Evolutionary conservation across 164 flowering plant species (phyloP).

Genomic region (Umbellularia californica): DNA sequence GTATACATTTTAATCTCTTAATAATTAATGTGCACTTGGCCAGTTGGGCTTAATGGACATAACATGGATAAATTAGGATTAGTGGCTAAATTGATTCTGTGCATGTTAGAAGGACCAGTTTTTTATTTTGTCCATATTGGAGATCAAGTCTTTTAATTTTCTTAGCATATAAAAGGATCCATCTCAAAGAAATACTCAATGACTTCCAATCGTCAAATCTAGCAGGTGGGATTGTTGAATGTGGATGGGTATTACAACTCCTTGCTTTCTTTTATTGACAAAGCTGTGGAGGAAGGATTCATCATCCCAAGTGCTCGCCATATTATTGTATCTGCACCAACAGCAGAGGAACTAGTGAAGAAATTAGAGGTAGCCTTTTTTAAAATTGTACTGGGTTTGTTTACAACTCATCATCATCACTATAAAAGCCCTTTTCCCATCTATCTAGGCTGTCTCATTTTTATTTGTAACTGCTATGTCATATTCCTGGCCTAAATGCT

Average conservation of each 20-base stretch:
- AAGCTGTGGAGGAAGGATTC: constrained; percentile 79
- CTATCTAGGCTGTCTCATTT: no score
- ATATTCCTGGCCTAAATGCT: no score
- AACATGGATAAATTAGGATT: not conserved
- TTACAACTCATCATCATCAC: no score
- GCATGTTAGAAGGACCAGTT: not conserved
- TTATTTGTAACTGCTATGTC: no score
- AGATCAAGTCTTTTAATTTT: not conserved
- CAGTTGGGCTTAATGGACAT: not conserved
- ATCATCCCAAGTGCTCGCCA: constrained; percentile 64
- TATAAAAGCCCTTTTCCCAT: no score
- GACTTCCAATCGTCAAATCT: not conserved
- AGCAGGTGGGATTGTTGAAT: constrained; percentile 68
- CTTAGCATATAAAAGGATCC: not conserved
- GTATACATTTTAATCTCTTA: not conserved
- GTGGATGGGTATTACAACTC: constrained; percentile 80
- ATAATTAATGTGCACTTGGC: no score
- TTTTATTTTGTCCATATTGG: not conserved
- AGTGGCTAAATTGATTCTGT: not conserved
- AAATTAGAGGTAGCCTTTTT: constrained; percentile 55
- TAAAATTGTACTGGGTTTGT: no score
- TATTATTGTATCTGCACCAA: constrained; percentile 69
- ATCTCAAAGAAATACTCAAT: not conserved
- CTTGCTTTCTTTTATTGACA: constrained; percentile 60
- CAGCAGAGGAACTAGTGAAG: constrained; percentile 56